Conservation (phyloP, 768 basidiomycete species). For the Mycena indigotica region DNA sequence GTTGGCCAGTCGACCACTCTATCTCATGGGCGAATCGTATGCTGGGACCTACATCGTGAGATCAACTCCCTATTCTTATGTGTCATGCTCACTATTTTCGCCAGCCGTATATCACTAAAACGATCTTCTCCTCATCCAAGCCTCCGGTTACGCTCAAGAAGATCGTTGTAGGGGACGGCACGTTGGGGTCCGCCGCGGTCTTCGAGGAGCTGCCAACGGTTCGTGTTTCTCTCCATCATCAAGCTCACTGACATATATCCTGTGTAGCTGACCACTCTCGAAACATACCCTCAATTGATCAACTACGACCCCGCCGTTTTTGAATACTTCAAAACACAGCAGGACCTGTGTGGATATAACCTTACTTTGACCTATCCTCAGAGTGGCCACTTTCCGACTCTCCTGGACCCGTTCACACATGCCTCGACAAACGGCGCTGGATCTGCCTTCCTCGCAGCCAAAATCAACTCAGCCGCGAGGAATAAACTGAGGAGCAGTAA, state of each 20-base stretch:
- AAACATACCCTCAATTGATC: conserved; percentile 79
- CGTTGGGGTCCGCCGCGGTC: conserved; percentile 51
- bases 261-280: conserved; percentile 53
- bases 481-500: too few species aligned
- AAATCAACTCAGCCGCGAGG: not conserved
- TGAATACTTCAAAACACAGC: conserved; percentile 65
- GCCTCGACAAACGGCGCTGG: conserved; percentile 7
- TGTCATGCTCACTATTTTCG: not conserved
- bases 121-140: conserved; percentile 60
- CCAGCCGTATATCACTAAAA: conserved; percentile 68
- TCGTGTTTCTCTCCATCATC: conserved; percentile 16
- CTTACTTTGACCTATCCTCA: conserved; percentile 72
- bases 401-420: conserved; percentile 24
- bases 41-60: conserved; percentile 69
- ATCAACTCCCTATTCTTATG: not conserved
- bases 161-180: conserved; percentile 71
- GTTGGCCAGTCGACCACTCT: conserved; percentile 65
- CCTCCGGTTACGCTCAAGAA: conserved; percentile 72
- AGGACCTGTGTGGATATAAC: conserved; percentile 63
- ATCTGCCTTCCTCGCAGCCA: conserved; percentile 7
- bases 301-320: conserved; percentile 67
- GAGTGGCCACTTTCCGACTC: conserved; percentile 48
- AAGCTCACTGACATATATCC: not conserved
- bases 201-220: conserved; percentile 61
- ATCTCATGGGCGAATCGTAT: conserved; percentile 74